Evolutionary conservation across 2,329 filamentous ascomycete genomes (phyloP).

Genomic region (Colletotrichum spaethianum): DNA sequence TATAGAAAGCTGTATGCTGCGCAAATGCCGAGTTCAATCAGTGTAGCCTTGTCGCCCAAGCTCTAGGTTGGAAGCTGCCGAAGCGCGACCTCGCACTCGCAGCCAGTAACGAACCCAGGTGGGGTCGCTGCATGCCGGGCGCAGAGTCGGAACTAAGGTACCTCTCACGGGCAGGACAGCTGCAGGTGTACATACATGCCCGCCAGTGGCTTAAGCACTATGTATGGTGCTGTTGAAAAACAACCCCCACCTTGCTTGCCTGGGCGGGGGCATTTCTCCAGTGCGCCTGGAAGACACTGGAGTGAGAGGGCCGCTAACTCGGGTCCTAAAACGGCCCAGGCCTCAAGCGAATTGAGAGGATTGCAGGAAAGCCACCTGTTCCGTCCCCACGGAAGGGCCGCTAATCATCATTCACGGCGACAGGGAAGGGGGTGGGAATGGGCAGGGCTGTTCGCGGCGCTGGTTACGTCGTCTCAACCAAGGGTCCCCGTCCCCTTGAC

Average conservation of each 20-base stretch:
- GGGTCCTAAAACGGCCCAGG: slow-evolving; percentile 27
- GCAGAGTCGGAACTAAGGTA: background rate
- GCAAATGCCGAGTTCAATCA: background rate
- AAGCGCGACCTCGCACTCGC: background rate
- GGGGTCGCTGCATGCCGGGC: slow-evolving; percentile 4
- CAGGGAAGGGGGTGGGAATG: slow-evolving; percentile 1
- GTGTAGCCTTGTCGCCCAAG: slow-evolving; percentile 3
- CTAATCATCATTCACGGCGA: slow-evolving; percentile 34
- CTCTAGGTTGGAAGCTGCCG: background rate
- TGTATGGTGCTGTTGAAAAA: background rate
- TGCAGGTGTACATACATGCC: background rate
- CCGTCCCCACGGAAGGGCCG: slow-evolving; percentile 19
- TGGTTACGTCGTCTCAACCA: slow-evolving; percentile 33
- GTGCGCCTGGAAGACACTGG: background rate
- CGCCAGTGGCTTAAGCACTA: background rate
- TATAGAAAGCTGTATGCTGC: background rate
- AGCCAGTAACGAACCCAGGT: background rate
- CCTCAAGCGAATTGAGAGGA: slow-evolving; percentile 29
- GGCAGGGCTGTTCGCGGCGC: slow-evolving; percentile 4
- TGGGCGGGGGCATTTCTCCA: background rate
- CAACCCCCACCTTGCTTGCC: background rate
- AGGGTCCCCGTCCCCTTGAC: slow-evolving; percentile 21
- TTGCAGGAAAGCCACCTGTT: slow-evolving; percentile 21
- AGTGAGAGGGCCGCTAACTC: slow-evolving; percentile 19
- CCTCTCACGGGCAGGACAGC: background rate